These are phyloP conservation scores for Aphanomyces euteiches DNA, from an alignment of 352 stramenopile genomes.

Conservation along the genomic window DNA sequence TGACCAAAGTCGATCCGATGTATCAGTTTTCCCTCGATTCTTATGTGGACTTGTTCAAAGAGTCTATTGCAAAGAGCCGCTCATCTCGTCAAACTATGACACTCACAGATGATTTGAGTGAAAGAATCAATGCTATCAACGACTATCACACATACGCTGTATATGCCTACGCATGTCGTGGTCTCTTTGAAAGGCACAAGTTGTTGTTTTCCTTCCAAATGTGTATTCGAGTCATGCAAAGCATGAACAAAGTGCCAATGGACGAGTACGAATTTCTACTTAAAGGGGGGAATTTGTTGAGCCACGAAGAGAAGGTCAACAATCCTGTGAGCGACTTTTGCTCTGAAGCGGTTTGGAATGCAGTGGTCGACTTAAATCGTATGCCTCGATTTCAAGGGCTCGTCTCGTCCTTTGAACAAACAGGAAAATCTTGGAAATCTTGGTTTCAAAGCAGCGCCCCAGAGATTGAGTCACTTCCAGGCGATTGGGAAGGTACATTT, in stretches of 20 bases:
- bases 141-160: slow-evolving; percentile 94
- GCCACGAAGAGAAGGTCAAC: slow-evolving; percentile 55
- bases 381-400: slow-evolving; percentile 85
- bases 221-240: slow-evolving; percentile 89
- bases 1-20: slow-evolving; percentile 94
- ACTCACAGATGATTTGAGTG: slow-evolving; percentile 76
- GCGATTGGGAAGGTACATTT: slow-evolving; percentile 78
- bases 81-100: slow-evolving; percentile 76
- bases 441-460: slow-evolving; percentile 87
- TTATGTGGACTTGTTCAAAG: slow-evolving; percentile 93
- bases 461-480: slow-evolving; percentile 86
- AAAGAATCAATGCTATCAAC: slow-evolving; percentile 92
- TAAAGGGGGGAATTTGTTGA: slow-evolving; percentile 72
- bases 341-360: slow-evolving; percentile 79
- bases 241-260: slow-evolving; percentile 84
- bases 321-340: slow-evolving; percentile 89
- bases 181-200: slow-evolving; percentile 95
- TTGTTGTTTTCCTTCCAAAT: slow-evolving; percentile 94
- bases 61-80: slow-evolving; percentile 87
- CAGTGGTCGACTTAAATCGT: slow-evolving; percentile 91
- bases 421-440: slow-evolving; percentile 69
- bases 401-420: slow-evolving; percentile 87
- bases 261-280: slow-evolving; percentile 95
- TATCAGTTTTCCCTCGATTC: slow-evolving; percentile 96
- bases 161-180: slow-evolving; percentile 93